Evolutionary conservation across 2,329 filamentous ascomycete genomes (phyloP).

Genomic region (Furcasterigmium furcatum): DNA sequence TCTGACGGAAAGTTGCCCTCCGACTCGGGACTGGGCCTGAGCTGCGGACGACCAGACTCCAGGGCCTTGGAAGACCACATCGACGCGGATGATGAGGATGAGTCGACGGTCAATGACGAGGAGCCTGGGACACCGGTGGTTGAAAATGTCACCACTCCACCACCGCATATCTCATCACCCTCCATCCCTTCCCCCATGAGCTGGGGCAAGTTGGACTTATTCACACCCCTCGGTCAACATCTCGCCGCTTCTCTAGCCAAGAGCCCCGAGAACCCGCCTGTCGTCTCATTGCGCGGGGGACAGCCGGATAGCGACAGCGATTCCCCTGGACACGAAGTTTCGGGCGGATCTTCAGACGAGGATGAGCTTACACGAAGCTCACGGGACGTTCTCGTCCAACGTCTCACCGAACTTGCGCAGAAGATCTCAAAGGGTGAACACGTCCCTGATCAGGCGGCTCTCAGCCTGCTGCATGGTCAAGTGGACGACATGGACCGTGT

Average conservation of each 20-base stretch:
- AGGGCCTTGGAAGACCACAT: neutral
- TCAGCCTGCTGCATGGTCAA: slow-evolving; percentile 24
- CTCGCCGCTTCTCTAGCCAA: slow-evolving; percentile 14
- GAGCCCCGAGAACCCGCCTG: slow-evolving; percentile 6
- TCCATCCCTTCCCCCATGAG: slow-evolving; percentile 19
- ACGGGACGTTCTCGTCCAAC: slow-evolving; percentile 41
- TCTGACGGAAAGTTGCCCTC: neutral
- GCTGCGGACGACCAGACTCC: neutral
- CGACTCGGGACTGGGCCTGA: slow-evolving; percentile 1
- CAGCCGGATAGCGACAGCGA: neutral
- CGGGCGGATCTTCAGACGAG: slow-evolving; percentile 7
- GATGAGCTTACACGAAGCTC: slow-evolving; percentile 13
- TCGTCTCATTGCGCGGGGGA: neutral
- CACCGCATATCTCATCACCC: slow-evolving; percentile 16
- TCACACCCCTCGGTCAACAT: slow-evolving; percentile 26
- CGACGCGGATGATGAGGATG: neutral
- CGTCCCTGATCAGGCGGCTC: slow-evolving; percentile 27
- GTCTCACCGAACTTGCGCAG: slow-evolving; percentile 33
- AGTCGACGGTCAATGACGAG: neutral
- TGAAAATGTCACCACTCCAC: slow-evolving; percentile 6
- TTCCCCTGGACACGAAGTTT: neutral
- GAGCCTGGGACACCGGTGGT: slow-evolving; percentile 1
- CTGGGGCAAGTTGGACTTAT: slow-evolving; percentile 22
- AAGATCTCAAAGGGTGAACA: slow-evolving; percentile 27
- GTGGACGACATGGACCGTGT: slow-evolving; percentile 33